Evolutionary conservation across 2,329 filamentous ascomycete species (phyloP).

Genomic region (Coniochaeta pulveracea): DNA sequence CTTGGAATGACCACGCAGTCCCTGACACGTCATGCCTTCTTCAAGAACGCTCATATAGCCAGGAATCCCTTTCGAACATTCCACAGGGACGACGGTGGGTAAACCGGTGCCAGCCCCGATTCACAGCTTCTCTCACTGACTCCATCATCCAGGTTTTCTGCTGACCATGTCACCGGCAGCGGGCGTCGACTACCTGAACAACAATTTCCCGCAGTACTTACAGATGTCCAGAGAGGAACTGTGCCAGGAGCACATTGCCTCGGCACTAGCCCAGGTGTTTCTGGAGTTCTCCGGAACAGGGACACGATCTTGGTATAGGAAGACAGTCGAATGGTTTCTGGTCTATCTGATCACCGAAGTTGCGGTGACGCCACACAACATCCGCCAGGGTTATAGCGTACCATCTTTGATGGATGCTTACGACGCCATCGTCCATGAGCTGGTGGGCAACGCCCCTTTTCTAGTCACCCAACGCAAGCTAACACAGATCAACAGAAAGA

Average conservation of each 20-base stretch:
- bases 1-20: not conserved
- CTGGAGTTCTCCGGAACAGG: not conserved
- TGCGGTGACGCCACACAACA: slow-evolving; percentile 1
- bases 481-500: not conserved
- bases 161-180: slow-evolving; percentile 1
- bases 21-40: not conserved
- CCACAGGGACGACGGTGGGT: not conserved
- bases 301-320: not conserved
- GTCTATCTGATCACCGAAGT: not conserved
- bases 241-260: not conserved
- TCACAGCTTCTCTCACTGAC: not conserved
- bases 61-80: not conserved
- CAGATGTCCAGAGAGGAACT: not conserved
- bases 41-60: not conserved
- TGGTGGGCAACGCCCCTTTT: not conserved
- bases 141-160: not conserved
- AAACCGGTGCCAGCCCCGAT: not conserved
- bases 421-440: slow-evolving; percentile 1
- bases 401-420: slow-evolving; percentile 1
- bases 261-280: not conserved
- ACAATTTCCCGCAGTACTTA: not conserved
- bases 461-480: not conserved
- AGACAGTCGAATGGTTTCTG: not conserved
- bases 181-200: not conserved
- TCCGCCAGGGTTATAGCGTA: slow-evolving; percentile 1